A percentile compares a stretch with the other conserved stretches of the same genome.
Conservation (phyloP, 768 basidiomycete genomes). For the Phylloporus scabripes region DNA sequence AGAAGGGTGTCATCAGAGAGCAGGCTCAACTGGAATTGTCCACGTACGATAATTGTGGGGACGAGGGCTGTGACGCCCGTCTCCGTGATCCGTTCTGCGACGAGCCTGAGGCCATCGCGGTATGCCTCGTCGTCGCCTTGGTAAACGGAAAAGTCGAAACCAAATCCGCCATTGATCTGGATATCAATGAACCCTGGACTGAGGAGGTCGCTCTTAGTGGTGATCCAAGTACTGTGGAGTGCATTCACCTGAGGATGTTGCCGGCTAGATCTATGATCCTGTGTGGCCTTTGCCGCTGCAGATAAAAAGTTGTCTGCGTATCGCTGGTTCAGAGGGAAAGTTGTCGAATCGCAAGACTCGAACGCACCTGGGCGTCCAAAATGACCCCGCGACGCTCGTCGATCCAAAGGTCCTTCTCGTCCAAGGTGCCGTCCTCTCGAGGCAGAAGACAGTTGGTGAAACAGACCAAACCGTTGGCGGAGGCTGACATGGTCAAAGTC, state of each 20-base stretch:
- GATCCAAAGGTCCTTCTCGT: slow-evolving; percentile 76
- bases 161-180: slow-evolving; percentile 88
- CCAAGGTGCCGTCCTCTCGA: slow-evolving; percentile 70
- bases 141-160: slow-evolving; percentile 83
- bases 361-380: slow-evolving; percentile 63
- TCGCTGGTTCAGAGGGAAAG: slow-evolving; percentile 1
- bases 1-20: background rate
- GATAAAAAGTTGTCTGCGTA: slow-evolving; percentile 60
- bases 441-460: slow-evolving; percentile 85
- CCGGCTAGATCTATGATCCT: slow-evolving; percentile 65
- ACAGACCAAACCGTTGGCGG: slow-evolving; percentile 65
- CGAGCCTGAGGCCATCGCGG: slow-evolving; percentile 55
- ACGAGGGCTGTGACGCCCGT: slow-evolving; percentile 80
- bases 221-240: background rate
- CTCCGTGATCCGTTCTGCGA: slow-evolving; percentile 74
- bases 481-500: slow-evolving; percentile 17
- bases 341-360: background rate
- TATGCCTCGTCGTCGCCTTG: slow-evolving; percentile 67
- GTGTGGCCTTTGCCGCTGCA: slow-evolving; percentile 54
- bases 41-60: slow-evolving; percentile 66
- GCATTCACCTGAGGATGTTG: slow-evolving; percentile 62
- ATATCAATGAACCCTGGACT: slow-evolving; percentile 86
- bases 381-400: slow-evolving; percentile 70
- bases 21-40: background rate
- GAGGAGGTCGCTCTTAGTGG: slow-evolving; percentile 11